Evolutionary conservation across 371 early-diverging fungal species (phyloP).

Genomic region (Mucor racemosus): DNA sequence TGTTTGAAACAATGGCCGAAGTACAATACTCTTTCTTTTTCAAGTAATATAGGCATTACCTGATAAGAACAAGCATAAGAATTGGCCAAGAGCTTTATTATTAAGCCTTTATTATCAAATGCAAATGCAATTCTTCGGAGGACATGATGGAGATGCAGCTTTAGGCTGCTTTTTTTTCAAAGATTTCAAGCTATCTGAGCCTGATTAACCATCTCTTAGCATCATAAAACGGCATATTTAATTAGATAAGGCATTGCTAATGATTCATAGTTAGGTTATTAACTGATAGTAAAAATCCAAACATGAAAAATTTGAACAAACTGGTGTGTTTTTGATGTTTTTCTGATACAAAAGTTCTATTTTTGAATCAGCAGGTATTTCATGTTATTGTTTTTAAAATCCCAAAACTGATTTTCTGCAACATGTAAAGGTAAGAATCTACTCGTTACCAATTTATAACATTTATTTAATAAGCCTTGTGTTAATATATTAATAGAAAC

Average conservation of each 20-base stretch:
- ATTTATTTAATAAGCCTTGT: too few relatives aligned
- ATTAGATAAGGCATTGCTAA: too few relatives aligned
- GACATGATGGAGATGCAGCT: background rate
- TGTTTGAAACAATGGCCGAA: too few relatives aligned
- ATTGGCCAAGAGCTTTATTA: background rate
- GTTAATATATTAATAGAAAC: too few relatives aligned
- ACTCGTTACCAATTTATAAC: too few relatives aligned
- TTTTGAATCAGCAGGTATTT: background rate
- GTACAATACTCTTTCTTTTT: too few relatives aligned
- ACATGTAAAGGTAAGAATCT: background rate
- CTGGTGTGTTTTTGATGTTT: too few relatives aligned
- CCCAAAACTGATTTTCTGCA: conserved; percentile 2
- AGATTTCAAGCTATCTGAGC: background rate
- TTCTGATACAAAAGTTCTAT: too few relatives aligned
- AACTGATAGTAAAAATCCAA: too few relatives aligned
- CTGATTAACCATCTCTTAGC: background rate
- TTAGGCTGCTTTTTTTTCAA: background rate
- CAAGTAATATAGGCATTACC: background rate
- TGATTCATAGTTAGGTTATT: too few relatives aligned
- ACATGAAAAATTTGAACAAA: too few relatives aligned
- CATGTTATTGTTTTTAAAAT: background rate
- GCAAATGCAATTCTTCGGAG: background rate
- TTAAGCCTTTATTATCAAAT: too few relatives aligned
- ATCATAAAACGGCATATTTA: background rate
- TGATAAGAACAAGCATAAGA: background rate